Evolutionary conservation across 805 yeast species (phyloP).

Genomic region (Ogataea parapolymorpha): DNA sequence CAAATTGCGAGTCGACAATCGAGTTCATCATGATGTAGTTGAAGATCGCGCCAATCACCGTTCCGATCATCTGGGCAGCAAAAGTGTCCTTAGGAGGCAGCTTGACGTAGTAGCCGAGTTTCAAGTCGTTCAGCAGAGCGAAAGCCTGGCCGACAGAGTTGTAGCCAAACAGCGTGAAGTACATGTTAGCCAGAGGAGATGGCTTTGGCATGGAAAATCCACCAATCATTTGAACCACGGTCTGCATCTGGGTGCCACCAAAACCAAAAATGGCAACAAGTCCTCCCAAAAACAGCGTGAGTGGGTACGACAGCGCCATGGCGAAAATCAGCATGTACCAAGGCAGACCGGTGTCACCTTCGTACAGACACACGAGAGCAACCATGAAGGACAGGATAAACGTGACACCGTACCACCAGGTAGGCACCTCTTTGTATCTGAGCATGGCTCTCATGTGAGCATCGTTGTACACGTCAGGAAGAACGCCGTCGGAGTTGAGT

Average conservation of each 20-base stretch:
- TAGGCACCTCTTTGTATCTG: constrained; percentile 37
- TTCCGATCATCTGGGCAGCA: constrained; percentile 42
- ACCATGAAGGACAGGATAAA: constrained; percentile 31
- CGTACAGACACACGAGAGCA: constrained; percentile 31
- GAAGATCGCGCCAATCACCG: constrained; percentile 26
- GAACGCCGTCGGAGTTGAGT: constrained; percentile 21
- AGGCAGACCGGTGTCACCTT: constrained; percentile 32
- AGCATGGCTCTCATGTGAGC: constrained; percentile 38
- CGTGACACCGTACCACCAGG: constrained; percentile 31
- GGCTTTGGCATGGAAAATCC: constrained; percentile 33
- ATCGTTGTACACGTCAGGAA: constrained; percentile 27
- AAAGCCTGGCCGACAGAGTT: constrained; percentile 42
- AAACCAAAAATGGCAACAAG: constrained; percentile 27
- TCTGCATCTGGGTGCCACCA: constrained; percentile 28
- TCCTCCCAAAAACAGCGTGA: constrained; percentile 20
- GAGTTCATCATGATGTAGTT: constrained; percentile 31
- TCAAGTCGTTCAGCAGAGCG: constrained; percentile 39
- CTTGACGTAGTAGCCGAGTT: constrained; percentile 41
- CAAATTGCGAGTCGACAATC: constrained; percentile 30
- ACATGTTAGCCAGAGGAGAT: constrained; percentile 40
- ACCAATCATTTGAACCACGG: constrained; percentile 36
- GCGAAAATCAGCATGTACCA: constrained; percentile 24
- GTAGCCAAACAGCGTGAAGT: constrained; percentile 39
- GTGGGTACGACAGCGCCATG: constrained; percentile 15
- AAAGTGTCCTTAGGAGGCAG: constrained; percentile 42